phyloP scores from a whole-genome alignment of 2,329 filamentous ascomycete species.

The Juglanconis sp. region DNA sequence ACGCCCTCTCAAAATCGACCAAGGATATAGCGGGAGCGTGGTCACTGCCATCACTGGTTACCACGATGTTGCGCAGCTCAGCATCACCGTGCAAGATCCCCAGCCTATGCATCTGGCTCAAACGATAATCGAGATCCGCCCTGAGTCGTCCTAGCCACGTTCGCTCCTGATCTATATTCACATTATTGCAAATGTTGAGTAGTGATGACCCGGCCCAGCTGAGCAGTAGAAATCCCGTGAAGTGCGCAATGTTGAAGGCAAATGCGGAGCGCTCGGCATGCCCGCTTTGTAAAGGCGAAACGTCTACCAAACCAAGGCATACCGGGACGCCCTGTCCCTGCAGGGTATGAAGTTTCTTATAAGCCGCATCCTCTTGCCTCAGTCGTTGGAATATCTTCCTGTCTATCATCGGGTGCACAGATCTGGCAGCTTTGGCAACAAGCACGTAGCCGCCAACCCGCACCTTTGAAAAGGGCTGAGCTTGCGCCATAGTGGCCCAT shows the following conservation, averaged over 20 bases:
- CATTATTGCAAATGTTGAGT: neutral
- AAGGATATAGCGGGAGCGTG: neutral
- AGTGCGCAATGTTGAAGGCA: neutral
- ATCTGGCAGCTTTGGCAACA: neutral
- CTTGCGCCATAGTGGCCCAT: neutral
- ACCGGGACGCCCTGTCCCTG: neutral
- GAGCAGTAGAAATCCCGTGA: neutral
- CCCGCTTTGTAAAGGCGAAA: neutral
- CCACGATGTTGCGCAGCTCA: neutral
- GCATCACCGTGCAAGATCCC: neutral
- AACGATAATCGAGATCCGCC: neutral
- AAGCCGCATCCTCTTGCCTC: neutral
- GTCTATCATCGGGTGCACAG: neutral
- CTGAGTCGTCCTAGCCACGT: neutral
- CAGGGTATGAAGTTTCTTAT: neutral
- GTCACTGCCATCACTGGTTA: neutral
- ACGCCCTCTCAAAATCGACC: neutral
- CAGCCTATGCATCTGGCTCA: neutral
- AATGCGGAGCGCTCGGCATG: too few species aligned
- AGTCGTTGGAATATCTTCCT: neutral
- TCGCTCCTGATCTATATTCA: neutral
- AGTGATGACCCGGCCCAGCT: neutral
- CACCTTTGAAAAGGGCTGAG: neutral
- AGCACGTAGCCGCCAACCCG: neutral
- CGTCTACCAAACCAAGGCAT: neutral